Conservation (phyloP, 352 stramenopile genomes). For the Globisporangium lucens region DNA sequence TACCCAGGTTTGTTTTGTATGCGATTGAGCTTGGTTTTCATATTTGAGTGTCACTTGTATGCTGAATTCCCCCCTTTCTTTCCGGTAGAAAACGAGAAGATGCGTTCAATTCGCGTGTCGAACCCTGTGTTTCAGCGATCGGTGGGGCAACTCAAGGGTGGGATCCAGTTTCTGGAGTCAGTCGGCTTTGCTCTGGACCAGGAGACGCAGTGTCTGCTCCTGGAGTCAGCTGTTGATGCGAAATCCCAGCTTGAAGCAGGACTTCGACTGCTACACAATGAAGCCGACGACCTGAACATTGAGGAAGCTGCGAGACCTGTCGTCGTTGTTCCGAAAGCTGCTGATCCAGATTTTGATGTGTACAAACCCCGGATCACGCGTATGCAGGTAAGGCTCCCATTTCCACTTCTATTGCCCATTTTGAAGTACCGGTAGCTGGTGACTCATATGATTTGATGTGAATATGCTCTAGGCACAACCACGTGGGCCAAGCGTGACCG, state of each 20-base stretch:
- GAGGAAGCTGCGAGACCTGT: slow-evolving; percentile 36
- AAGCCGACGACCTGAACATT: slow-evolving; percentile 79
- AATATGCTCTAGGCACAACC: slow-evolving; percentile 45
- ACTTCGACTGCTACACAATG: slow-evolving; percentile 54
- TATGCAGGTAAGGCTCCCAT: slow-evolving; percentile 43
- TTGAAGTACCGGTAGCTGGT: not conserved
- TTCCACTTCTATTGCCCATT: not conserved
- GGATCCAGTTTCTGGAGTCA: slow-evolving; percentile 66
- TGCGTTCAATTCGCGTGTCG: slow-evolving; percentile 75
- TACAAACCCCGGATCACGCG: slow-evolving; percentile 85
- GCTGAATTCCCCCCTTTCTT: not conserved
- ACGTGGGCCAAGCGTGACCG: slow-evolving; percentile 68
- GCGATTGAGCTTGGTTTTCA: not conserved
- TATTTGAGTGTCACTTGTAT: not conserved
- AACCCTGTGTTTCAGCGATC: slow-evolving; percentile 74
- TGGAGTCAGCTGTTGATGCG: slow-evolving; percentile 21
- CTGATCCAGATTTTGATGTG: slow-evolving; percentile 62
- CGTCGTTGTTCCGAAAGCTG: slow-evolving; percentile 35
- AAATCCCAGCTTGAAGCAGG: slow-evolving; percentile 46
- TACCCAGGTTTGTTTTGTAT: slow-evolving; percentile 48
- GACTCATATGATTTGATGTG: not conserved
- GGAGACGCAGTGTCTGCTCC: slow-evolving; percentile 48
- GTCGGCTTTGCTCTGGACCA: slow-evolving; percentile 57
- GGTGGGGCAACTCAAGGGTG: slow-evolving; percentile 62
- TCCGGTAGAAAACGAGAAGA: slow-evolving; percentile 68